Conservation (phyloP, 768 basidiomycete species). For the Pleurotus citrinopileatus region DNA sequence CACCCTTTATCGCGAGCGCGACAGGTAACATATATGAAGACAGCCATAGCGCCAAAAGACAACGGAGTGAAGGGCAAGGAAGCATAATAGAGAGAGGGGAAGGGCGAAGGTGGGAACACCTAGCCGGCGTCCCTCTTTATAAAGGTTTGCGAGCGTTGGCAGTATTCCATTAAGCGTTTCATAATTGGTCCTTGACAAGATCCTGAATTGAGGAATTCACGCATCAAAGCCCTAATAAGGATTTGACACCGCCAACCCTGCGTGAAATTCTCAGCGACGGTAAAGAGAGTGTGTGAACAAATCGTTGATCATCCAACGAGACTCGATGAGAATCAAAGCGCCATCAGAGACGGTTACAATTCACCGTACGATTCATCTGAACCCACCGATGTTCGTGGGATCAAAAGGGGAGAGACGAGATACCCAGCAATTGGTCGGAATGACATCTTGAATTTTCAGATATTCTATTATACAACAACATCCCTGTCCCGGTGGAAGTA, state of each 20-base stretch:
- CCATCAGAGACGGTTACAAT: background rate
- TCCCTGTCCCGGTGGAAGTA: background rate
- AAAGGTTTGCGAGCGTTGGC: background rate
- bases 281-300: conserved; percentile 6
- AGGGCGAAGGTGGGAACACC: background rate
- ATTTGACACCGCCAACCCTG: background rate
- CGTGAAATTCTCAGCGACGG: background rate
- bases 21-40: conserved; percentile 15
- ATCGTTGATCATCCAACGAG: conserved; percentile 21
- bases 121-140: background rate
- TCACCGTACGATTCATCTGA: background rate
- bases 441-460: background rate
- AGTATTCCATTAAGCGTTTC: conserved; percentile 6
- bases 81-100: conserved; percentile 4
- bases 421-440: background rate
- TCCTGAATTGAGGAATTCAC: background rate
- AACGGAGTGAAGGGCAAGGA: background rate
- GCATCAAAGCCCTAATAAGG: background rate
- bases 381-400: conserved; percentile 2
- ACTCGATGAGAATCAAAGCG: conserved; percentile 10
- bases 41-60: background rate
- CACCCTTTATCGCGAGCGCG: conserved; percentile 34
- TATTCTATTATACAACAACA: background rate
- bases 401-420: no score
- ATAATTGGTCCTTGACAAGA: conserved; percentile 3